Evolutionary conservation across 2,329 filamentous ascomycete species (phyloP), one percentile per base, ranked within the genome.

Genomic region (Cordyceps militaris): DNA sequence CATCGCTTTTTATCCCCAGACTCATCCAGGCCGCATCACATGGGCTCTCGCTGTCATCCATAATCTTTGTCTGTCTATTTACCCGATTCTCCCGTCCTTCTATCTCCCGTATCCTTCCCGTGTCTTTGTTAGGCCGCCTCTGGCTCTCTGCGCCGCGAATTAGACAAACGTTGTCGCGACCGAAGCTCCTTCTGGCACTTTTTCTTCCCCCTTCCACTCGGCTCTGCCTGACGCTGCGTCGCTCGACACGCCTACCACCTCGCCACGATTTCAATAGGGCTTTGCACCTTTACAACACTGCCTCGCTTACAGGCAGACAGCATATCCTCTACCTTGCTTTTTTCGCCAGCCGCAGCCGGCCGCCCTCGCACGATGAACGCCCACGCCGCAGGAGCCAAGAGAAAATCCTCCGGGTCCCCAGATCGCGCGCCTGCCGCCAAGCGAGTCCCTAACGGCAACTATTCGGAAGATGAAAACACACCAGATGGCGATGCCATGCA

Each of bases 381-480:
- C 59, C 67, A 68, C 59, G 65, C 70, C 36, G 71, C 72, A 61
- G 74, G 76, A 67, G 70, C 72, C 60, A 82, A 82, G 73, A 77
- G 80, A 66, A 82, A 82, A 68, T 77, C 76, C 30, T 72, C 76
- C 36, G 72, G 73, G 60, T 70, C 75, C 42, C 68, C 74, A 44
- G 73, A 74, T 56, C 63, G 68, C 44, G 64, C 62, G 54, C 70
- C 69, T 40, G 67, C 70, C 3, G 63, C 69, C 28, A 74, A 74
- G 67, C 68, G 71, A 58, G 57, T 66, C 10, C 62, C 71, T 60
- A 80, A 80, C 62, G 77, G 77, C 63, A 79, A 76, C 65, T 67
- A 74, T n/a, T 76, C 77, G 10, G 73, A 74, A 43, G 76, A 75
- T 63, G 75, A 77, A 62, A 78, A 79, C 61, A 79, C 76, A 4